Base-by-base conservation (phyloP, 1,284 basidiomycete genomes). In the Cryptococcus sp. region DNA sequence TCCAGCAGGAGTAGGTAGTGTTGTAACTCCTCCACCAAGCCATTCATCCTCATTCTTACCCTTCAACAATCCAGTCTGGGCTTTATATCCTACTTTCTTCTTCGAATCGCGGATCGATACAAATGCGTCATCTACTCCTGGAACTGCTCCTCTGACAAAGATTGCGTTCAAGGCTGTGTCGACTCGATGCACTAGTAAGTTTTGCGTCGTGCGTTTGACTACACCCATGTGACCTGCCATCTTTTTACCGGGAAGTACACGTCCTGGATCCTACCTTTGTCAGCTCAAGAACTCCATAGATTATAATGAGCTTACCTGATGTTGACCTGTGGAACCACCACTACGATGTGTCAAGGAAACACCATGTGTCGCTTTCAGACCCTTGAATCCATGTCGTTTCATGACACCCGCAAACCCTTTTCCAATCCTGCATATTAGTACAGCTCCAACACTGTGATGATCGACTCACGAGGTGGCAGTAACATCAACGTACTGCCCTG, bases 331-430 rank as follows among this genome's bases (percentile, higher is more conserved):
- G 23, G 92, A 88, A 69, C 96, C 96, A 42, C 85, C 84, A 23
- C 88, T 87, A 70, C 96, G 86, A 81, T 98, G 96, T 24, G 91
- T 91, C 62, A 93, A 74, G 53, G 96, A 98, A 46, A 91, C 89
- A 87, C 96, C 96, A 75, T 99, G 96, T 75, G 90, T 90, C 2
- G 91, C 93, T 51, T 86, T 83, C 32, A 93, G 78, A 77, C 96
- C 96, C 66, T 85, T 83, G 78, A 96, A 98, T 44, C 87, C 86
- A 84, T 91, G 93, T 45, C 91, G 82, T 76, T 98, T 99, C 96
- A 99, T 98, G 43, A 82, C 85, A 70, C 96, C 96, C 62, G 91
- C 88, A 76, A 94, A 98, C 18, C 96, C 96, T 76, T 98, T 98
- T 21, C 96, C 96, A 59, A 93, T 87, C 3, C 91, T 96, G 62